Percentiles rank a stretch among this genome's conserved stretches.
phyloP scores from a whole-genome alignment of 805 yeast genomes.

The Metschnikowia proteae region DNA sequence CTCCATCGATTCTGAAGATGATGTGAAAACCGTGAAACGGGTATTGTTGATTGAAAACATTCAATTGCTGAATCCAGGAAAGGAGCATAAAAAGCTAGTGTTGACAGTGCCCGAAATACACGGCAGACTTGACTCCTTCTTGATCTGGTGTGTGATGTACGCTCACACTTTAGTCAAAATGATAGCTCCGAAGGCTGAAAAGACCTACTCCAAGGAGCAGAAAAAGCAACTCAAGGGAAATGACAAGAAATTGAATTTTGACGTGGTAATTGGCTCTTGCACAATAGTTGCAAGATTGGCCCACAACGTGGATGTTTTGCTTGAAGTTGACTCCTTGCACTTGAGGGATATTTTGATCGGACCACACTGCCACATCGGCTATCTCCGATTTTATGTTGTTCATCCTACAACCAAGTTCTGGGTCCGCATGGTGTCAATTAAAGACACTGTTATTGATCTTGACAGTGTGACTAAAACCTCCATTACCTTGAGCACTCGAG shows the following conservation, averaged over 20 bases:
- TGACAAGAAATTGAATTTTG: conserved; percentile 25
- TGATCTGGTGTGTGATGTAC: conserved; percentile 40
- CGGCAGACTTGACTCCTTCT: conserved; percentile 37
- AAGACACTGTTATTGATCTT: conserved; percentile 22
- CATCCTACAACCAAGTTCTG: conserved; percentile 47
- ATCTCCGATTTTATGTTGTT: conserved; percentile 43
- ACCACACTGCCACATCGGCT: conserved; percentile 31
- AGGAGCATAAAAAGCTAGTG: conserved; percentile 26
- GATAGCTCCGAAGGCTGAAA: conserved; percentile 32
- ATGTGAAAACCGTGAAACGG: conserved; percentile 27
- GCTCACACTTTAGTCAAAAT: conserved; percentile 32
- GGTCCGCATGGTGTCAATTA: conserved; percentile 36
- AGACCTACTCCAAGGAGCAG: conserved; percentile 25
- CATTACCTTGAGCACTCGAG: conserved; percentile 21
- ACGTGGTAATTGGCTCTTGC: conserved; percentile 29
- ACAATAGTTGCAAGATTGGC: conserved; percentile 45
- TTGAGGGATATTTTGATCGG: conserved; percentile 24
- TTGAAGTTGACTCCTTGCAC: conserved; percentile 39
- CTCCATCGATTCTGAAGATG: conserved; percentile 13
- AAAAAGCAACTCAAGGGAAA: conserved; percentile 19
- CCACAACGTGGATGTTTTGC: conserved; percentile 42
- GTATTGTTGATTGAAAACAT: conserved; percentile 31
- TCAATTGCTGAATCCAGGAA: conserved; percentile 22
- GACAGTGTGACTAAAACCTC: conserved; percentile 13
- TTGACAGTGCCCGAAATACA: conserved; percentile 35